Evolutionary conservation across 2,329 filamentous ascomycete species (phyloP).

Genomic region (Colletotrichum sp.): DNA sequence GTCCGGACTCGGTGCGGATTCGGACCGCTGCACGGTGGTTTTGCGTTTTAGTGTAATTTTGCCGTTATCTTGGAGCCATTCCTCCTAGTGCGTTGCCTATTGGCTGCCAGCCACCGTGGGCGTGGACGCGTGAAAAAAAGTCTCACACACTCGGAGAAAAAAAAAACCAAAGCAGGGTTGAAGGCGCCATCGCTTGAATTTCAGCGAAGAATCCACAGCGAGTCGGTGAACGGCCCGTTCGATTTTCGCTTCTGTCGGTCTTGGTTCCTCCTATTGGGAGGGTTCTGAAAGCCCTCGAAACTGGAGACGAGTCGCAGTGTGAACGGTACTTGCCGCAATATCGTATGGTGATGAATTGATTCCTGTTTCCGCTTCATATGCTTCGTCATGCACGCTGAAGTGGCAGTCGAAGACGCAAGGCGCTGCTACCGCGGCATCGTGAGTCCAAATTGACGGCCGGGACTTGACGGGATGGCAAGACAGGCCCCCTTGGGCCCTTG

Average conservation of each 20-base stretch:
- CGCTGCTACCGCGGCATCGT: conserved; percentile 5
- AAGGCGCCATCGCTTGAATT: conserved; percentile 17
- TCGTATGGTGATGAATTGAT: conserved; percentile 17
- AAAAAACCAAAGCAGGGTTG: conserved; percentile 2
- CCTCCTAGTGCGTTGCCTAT: neutral
- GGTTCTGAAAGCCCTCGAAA: neutral
- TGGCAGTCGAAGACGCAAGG: neutral
- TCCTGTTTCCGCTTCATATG: neutral
- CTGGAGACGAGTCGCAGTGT: neutral
- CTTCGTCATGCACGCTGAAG: neutral
- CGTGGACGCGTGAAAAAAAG: neutral
- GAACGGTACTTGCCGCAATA: neutral
- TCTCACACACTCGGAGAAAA: conserved; percentile 1
- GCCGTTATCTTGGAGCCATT: conserved; percentile 10
- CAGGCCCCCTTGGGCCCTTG: neutral
- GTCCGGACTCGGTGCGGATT: conserved; percentile 9
- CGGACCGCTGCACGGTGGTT: conserved; percentile 9
- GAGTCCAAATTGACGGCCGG: neutral
- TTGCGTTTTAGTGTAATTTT: conserved; percentile 5
- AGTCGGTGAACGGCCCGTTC: conserved; percentile 12
- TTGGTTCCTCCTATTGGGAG: neutral
- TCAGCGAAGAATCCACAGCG: conserved; percentile 6
- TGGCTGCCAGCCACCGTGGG: conserved; percentile 2
- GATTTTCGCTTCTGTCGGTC: neutral
- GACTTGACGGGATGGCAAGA: neutral